These are phyloP conservation scores for Pseudogymnoascus destructans DNA, from an alignment of 2,329 filamentous ascomycete species.

Conservation along the genomic window DNA sequence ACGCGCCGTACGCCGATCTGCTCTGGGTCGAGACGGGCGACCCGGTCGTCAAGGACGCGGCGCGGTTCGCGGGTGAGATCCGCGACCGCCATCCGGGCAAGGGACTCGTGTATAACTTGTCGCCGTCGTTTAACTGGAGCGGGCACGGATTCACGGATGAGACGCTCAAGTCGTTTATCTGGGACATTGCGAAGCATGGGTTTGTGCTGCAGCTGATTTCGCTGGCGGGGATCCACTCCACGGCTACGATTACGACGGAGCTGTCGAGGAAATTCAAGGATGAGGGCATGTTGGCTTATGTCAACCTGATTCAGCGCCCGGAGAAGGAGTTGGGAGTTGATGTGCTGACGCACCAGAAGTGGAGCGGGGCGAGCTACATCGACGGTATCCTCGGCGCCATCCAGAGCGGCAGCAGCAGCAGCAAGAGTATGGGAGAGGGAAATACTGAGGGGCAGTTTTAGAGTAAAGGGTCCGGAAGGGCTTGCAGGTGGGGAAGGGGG, in stretches of 20 bases:
- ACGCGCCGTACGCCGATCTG: constrained; percentile 84
- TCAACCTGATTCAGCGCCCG: constrained; percentile 76
- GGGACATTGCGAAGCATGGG: constrained; percentile 86
- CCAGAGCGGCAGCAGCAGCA: constrained; percentile 79
- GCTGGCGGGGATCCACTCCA: constrained; percentile 53
- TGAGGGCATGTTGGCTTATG: constrained; percentile 93
- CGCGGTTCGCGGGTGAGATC: constrained; percentile 64
- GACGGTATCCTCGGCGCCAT: constrained; percentile 84
- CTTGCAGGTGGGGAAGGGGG: not conserved
- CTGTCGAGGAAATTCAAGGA: constrained; percentile 71
- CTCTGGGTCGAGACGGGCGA: constrained; percentile 95
- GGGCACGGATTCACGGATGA: constrained; percentile 77
- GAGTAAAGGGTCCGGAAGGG: not conserved
- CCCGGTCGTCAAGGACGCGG: constrained; percentile 66
- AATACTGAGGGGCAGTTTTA: constrained; percentile 68
- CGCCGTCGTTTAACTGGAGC: constrained; percentile 98
- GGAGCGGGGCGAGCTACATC: constrained; percentile 59
- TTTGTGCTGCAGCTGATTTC: constrained; percentile 58
- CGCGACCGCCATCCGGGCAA: constrained; percentile 59
- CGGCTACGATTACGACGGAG: constrained; percentile 53
- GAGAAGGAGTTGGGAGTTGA: constrained; percentile 60
- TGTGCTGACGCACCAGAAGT: constrained; percentile 31
- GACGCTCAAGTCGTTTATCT: constrained; percentile 80
- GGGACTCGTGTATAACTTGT: constrained; percentile 91
- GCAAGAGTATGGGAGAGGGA: constrained; percentile 87